These are phyloP conservation scores for Pseudocercospora fuligena DNA, from an alignment of 2,329 filamentous ascomycete genomes.

Conservation along the genomic window DNA sequence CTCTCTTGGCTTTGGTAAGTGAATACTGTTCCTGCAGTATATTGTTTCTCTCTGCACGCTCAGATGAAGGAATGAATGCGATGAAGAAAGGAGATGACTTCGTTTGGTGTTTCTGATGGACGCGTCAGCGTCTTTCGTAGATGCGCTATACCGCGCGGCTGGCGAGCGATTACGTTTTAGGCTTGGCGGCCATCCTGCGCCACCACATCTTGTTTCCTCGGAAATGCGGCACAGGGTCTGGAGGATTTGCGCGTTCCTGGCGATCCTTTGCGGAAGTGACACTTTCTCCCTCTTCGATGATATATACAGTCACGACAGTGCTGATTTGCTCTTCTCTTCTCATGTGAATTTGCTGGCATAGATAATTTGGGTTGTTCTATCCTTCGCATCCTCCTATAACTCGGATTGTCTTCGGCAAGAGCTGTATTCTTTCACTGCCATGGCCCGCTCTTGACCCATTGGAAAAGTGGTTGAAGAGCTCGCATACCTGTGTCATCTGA, in stretches of 20 bases:
- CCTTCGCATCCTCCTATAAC: too few species aligned
- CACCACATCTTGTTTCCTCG: conserved; percentile 1
- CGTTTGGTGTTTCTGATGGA: neutral
- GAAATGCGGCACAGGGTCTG: neutral
- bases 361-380: too few species aligned
- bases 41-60: neutral
- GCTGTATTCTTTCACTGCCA: too few species aligned
- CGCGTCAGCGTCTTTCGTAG: conserved; percentile 1
- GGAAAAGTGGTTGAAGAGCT: too few species aligned
- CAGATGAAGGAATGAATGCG: neutral
- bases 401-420: too few species aligned
- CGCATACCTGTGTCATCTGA: too few species aligned
- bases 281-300: neutral
- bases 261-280: neutral
- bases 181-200: neutral
- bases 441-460: too few species aligned
- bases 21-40: conserved; percentile 3
- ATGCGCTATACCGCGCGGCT: neutral
- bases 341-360: too few species aligned
- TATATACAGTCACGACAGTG: neutral
- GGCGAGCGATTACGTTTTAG: conserved; percentile 1
- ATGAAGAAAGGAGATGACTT: conserved; percentile 1
- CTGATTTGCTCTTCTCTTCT: too few species aligned
- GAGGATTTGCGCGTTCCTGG: neutral
- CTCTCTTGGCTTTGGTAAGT: neutral